Percentiles rank a stretch among this genome's conserved stretches.
These are phyloP conservation scores for Myriosclerotinia scirpicola DNA, from an alignment of 2,329 filamentous ascomycete species.

Conservation along the genomic window DNA sequence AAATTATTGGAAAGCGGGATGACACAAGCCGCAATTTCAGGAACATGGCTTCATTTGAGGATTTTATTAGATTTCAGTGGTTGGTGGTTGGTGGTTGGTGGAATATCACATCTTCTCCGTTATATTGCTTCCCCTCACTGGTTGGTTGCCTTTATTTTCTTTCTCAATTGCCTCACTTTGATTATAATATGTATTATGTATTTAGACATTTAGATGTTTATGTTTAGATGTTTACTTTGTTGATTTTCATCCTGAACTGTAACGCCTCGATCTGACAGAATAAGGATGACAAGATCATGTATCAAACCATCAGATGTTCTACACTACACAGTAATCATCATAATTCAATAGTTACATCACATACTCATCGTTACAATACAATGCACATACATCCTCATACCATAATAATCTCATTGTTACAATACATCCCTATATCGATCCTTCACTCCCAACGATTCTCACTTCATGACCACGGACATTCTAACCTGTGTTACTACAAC, in stretches of 20 bases:
- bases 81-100: background rate
- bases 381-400: background rate
- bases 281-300: background rate
- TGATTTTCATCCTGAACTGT: too few relatives aligned
- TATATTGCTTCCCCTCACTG: background rate
- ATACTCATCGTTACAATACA: background rate
- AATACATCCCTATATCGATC: background rate
- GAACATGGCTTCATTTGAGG: background rate
- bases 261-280: background rate
- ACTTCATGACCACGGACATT: conserved; percentile 5
- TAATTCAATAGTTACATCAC: too few relatives aligned
- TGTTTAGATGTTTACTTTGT: too few relatives aligned
- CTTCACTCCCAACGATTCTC: background rate
- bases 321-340: too few relatives aligned
- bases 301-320: background rate
- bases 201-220: background rate
- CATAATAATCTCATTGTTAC: background rate
- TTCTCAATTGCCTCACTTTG: conserved; percentile 12
- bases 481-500: background rate
- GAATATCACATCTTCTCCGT: background rate
- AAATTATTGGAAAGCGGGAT: background rate
- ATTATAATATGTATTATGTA: background rate
- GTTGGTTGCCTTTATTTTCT: background rate
- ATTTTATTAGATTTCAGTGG: background rate
- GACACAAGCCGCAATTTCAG: conserved; percentile 4